Evolutionary conservation across 352 stramenopile genomes (phyloP).

Genomic region (Aphanomyces cochlioides): DNA sequence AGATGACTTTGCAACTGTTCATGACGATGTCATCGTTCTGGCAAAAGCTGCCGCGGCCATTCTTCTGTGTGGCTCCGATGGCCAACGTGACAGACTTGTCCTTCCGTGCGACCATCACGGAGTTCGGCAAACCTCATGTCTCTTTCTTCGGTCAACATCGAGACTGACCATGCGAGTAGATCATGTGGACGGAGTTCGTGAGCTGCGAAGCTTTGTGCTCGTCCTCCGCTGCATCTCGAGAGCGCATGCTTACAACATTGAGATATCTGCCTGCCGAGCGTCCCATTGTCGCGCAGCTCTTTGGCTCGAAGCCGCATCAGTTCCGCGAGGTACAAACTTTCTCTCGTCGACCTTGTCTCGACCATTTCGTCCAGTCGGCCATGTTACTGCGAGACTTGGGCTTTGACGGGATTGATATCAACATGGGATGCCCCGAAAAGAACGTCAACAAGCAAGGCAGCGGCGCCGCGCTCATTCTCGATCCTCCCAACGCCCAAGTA

Average conservation of each 20-base stretch:
- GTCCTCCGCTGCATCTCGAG: constrained; percentile 50
- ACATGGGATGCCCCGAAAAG: constrained; percentile 76
- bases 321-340: constrained; percentile 61
- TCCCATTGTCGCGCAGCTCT: constrained; percentile 75
- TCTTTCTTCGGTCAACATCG: neutral
- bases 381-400: constrained; percentile 71
- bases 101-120: constrained; percentile 65
- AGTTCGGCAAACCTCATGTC: constrained; percentile 72
- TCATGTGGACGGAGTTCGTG: constrained; percentile 85
- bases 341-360: neutral
- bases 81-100: constrained; percentile 77
- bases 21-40: constrained; percentile 44
- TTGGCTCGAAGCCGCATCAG: constrained; percentile 80
- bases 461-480: constrained; percentile 59
- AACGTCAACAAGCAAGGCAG: constrained; percentile 80
- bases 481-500: constrained; percentile 50
- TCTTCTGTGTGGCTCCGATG: constrained; percentile 82
- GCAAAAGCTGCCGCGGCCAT: constrained; percentile 51
- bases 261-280: constrained; percentile 68
- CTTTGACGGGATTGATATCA: constrained; percentile 85
- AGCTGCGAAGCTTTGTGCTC: constrained; percentile 73
- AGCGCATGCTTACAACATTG: constrained; percentile 75
- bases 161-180: constrained; percentile 23
- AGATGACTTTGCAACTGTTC: no score
- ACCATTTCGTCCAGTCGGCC: constrained; percentile 44